Percentiles rank a stretch among this genome's conserved stretches.
These are phyloP conservation scores for Hypoxylon crocopeplum DNA, from an alignment of 495 filamentous ascomycete species.

Conservation along the genomic window DNA sequence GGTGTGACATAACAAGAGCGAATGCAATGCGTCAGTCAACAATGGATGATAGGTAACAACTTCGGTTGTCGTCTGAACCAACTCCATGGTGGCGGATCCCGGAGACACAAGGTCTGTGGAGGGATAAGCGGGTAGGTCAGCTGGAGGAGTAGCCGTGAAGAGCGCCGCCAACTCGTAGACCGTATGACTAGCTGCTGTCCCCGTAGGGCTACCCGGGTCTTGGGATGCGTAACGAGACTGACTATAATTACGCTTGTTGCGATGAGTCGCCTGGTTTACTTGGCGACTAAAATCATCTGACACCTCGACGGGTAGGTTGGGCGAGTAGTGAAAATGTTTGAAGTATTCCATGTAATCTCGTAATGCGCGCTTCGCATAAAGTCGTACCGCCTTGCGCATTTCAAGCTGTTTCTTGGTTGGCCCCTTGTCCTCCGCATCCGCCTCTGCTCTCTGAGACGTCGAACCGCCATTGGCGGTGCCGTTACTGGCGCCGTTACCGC, in stretches of 20 bases:
- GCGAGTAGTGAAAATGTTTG: constrained; percentile 76
- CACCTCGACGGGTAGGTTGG: constrained; percentile 67
- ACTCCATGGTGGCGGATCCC: constrained; percentile 26
- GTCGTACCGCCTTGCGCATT: constrained; percentile 69
- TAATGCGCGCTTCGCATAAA: constrained; percentile 74
- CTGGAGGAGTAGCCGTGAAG: constrained; percentile 61
- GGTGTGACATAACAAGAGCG: constrained; percentile 72
- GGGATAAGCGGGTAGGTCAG: constrained; percentile 65
- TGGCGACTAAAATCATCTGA: constrained; percentile 72
- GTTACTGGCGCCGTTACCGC: constrained; percentile 19
- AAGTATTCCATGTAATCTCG: constrained; percentile 74
- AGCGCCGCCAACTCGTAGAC: constrained; percentile 60
- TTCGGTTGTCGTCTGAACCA: constrained; percentile 59
- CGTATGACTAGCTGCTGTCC: constrained; percentile 34
- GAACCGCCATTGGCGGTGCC: constrained; percentile 14
- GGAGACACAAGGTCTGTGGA: constrained; percentile 46
- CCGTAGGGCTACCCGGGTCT: constrained; percentile 39
- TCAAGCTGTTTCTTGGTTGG: constrained; percentile 57
- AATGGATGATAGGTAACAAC: constrained; percentile 80
- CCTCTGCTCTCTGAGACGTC: constrained; percentile 14
- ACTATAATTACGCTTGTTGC: constrained; percentile 44
- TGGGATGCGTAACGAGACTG: constrained; percentile 36
- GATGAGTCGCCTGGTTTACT: constrained; percentile 62
- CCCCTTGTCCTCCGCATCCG: constrained; percentile 47
- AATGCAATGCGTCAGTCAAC: constrained; percentile 76